Evolutionary conservation across 352 stramenopile species (phyloP).

Genomic region (Phytophthora pseudosyringae): DNA sequence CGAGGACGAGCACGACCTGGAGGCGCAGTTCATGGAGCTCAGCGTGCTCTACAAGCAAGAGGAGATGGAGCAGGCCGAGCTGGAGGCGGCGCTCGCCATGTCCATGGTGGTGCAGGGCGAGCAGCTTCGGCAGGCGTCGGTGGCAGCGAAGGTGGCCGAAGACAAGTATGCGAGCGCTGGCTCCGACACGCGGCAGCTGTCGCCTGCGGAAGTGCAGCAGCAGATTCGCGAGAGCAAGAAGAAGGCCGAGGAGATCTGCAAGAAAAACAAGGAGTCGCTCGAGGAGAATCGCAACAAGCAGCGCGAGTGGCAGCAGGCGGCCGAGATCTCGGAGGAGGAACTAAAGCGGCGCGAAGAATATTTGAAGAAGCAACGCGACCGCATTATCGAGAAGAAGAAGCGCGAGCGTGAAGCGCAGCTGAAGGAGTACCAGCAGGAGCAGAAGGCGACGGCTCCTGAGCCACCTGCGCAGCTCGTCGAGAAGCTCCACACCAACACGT

Average conservation of each 20-base stretch:
- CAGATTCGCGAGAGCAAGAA: conserved; percentile 73
- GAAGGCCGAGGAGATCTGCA: conserved; percentile 75
- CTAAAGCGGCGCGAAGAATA: conserved; percentile 81
- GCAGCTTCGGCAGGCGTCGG: conserved; percentile 59
- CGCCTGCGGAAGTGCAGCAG: conserved; percentile 59
- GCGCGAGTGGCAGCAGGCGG: conserved; percentile 65
- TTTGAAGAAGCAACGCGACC: conserved; percentile 73
- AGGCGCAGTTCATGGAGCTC: conserved; percentile 86
- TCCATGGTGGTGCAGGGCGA: conserved; percentile 78
- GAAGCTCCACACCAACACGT: conserved; percentile 66
- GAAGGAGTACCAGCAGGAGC: conserved; percentile 79
- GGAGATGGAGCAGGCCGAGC: conserved; percentile 85
- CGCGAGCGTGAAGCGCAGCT: conserved; percentile 71
- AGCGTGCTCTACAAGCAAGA: conserved; percentile 87
- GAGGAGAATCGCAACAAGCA: conserved; percentile 73
- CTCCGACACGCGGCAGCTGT: conserved; percentile 35
- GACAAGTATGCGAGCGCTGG: conserved; percentile 62
- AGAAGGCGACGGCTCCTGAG: conserved; percentile 67
- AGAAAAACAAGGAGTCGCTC: conserved; percentile 79
- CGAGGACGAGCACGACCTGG: conserved; percentile 44
- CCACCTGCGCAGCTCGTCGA: conserved; percentile 64
- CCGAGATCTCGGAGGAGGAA: conserved; percentile 73
- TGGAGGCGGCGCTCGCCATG: conserved; percentile 81
- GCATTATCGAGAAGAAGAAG: conserved; percentile 86
- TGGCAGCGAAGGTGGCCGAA: conserved; percentile 63